phyloP scores from a whole-genome alignment of 169 alveolate species.

The Cryptosporidium ubiquitum region DNA sequence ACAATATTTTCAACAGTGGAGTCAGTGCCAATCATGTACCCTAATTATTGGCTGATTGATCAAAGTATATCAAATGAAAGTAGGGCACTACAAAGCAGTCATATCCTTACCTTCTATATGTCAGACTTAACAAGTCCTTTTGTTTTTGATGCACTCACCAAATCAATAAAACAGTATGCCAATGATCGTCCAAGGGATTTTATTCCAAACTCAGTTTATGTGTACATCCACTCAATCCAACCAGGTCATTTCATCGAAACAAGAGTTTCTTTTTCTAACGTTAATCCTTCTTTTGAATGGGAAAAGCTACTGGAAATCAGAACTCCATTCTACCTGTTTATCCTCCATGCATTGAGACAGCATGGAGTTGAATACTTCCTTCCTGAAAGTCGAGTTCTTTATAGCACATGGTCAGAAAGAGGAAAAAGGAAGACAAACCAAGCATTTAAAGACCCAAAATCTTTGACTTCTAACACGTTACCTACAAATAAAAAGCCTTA shows the following conservation, averaged over 20 bases:
- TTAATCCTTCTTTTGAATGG: conserved; percentile 68
- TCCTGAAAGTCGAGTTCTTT: conserved; percentile 63
- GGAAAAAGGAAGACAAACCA: conserved; percentile 33
- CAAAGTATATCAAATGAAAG: conserved; percentile 87
- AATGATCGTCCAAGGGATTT: conserved; percentile 86
- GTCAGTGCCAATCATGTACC: conserved; percentile 85
- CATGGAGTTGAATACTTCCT: conserved; percentile 67
- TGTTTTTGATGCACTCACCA: conserved; percentile 82
- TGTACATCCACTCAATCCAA: conserved; percentile 80
- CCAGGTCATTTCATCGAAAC: conserved; percentile 84
- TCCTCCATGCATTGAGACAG: conserved; percentile 59
- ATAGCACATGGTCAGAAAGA: conserved; percentile 60
- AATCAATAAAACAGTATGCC: conserved; percentile 79
- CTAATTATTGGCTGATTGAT: conserved; percentile 83
- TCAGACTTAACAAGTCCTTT: conserved; percentile 85
- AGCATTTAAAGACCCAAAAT: neutral
- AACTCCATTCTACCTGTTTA: conserved; percentile 63
- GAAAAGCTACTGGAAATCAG: conserved; percentile 64
- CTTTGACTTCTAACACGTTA: neutral
- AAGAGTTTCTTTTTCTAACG: conserved; percentile 46
- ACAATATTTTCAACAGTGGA: conserved; percentile 86
- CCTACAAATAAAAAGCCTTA: neutral
- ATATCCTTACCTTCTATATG: conserved; percentile 81
- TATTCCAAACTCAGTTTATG: conserved; percentile 81
- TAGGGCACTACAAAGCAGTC: conserved; percentile 83